phyloP scores from a whole-genome alignment of 2,329 filamentous ascomycete species.

The Pseudogymnoascus sp. region DNA sequence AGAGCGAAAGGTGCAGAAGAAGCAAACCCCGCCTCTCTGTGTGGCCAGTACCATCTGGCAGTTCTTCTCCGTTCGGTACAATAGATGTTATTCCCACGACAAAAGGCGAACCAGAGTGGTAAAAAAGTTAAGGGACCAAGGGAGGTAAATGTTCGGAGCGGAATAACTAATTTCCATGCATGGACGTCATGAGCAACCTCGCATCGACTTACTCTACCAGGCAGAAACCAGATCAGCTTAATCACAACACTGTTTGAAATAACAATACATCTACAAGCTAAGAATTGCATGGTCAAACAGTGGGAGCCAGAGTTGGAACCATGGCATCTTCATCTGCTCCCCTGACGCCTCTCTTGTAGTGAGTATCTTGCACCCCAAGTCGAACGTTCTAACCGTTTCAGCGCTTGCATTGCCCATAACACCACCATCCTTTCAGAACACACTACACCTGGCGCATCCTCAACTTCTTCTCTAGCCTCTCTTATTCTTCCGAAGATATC shows the following conservation, averaged over 20 bases:
- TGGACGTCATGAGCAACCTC: slow-evolving; percentile 5
- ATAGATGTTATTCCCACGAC: not conserved
- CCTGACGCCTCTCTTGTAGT: slow-evolving; percentile 66
- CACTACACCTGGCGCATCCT: slow-evolving; percentile 73
- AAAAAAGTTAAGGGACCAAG: not conserved
- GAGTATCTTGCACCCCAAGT: slow-evolving; percentile 28
- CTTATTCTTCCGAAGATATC: slow-evolving; percentile 92
- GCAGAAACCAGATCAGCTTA: not conserved
- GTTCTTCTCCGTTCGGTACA: not conserved
- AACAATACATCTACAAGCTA: not conserved
- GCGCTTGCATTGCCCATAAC: slow-evolving; percentile 88
- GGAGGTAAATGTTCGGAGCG: not conserved
- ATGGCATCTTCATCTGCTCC: slow-evolving; percentile 67
- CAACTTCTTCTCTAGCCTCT: slow-evolving; percentile 79
- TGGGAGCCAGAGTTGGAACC: slow-evolving; percentile 14
- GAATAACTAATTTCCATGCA: not conserved
- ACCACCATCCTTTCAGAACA: slow-evolving; percentile 90
- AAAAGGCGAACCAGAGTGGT: not conserved
- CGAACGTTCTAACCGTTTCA: slow-evolving; percentile 30
- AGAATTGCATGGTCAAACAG: not conserved
- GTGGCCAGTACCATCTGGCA: slow-evolving; percentile 33
- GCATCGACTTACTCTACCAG: not conserved
- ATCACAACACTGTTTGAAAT: not conserved
- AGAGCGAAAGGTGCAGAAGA: slow-evolving; percentile 32
- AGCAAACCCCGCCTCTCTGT: slow-evolving; percentile 30